Percentiles rank a stretch among this genome's conserved stretches.
Evolutionary conservation across 768 basidiomycete genomes (phyloP).

Genomic region (Tubosaeta sp.): DNA sequence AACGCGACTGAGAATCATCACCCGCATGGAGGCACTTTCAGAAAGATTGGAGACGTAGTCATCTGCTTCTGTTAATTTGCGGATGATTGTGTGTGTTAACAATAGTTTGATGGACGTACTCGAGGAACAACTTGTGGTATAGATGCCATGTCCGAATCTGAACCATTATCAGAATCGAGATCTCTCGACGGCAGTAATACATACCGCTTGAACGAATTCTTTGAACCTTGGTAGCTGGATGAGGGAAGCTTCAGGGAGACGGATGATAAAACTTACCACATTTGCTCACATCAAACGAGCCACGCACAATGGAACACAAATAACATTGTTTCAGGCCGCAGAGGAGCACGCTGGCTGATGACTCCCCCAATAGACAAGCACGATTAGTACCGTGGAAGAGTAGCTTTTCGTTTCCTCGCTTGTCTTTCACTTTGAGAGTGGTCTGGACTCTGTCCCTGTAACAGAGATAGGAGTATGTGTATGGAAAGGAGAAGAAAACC

Average conservation of each 20-base stretch:
- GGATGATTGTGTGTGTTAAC: background rate
- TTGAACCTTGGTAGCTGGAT: slow-evolving; percentile 37
- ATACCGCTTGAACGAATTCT: slow-evolving; percentile 52
- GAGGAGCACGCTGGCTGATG: slow-evolving; percentile 39
- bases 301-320: slow-evolving; percentile 53
- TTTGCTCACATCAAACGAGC: slow-evolving; percentile 55
- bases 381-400: slow-evolving; percentile 69
- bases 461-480: slow-evolving; percentile 7
- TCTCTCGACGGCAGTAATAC: background rate
- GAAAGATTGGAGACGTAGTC: slow-evolving; percentile 51
- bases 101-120: slow-evolving; percentile 37
- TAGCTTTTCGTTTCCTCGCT: slow-evolving; percentile 48
- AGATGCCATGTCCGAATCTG: slow-evolving; percentile 69
- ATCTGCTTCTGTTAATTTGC: slow-evolving; percentile 50
- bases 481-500: slow-evolving; percentile 17
- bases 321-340: slow-evolving; percentile 49
- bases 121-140: slow-evolving; percentile 62
- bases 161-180: background rate
- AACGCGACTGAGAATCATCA: slow-evolving; percentile 56
- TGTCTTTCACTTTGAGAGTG: slow-evolving; percentile 23
- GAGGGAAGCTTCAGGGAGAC: slow-evolving; percentile 1
- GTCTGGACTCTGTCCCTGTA: slow-evolving; percentile 26
- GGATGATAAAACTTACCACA: slow-evolving; percentile 41
- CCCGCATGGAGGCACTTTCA: slow-evolving; percentile 40
- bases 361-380: slow-evolving; percentile 55